phyloP scores from a whole-genome alignment of 768 basidiomycete genomes.

The Termitomyces sp. region DNA sequence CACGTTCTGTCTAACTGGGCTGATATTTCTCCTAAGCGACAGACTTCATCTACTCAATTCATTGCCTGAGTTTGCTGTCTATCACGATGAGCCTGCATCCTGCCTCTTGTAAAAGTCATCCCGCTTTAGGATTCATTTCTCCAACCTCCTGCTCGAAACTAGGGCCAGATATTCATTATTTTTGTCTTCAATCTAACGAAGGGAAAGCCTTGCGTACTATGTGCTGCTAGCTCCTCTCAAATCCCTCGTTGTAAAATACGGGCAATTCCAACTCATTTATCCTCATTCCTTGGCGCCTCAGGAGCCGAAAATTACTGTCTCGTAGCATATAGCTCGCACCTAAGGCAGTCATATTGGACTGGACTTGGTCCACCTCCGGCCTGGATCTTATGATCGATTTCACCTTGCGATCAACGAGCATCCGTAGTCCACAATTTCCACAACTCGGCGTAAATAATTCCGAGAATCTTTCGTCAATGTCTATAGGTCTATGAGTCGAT shows the following conservation, averaged over 20 bases:
- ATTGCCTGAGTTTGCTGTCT: neutral
- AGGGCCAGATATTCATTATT: neutral
- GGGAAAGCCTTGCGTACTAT: neutral
- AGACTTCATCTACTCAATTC: neutral
- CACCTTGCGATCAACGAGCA: neutral
- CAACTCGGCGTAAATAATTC: neutral
- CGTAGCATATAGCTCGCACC: neutral
- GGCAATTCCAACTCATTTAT: neutral
- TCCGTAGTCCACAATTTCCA: neutral
- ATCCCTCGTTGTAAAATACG: neutral
- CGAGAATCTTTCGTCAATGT: neutral
- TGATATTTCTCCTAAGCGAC: neutral
- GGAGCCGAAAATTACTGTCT: neutral
- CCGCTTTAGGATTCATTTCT: neutral
- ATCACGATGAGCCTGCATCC: neutral
- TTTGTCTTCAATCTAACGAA: neutral
- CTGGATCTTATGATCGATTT: neutral
- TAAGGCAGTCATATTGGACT: neutral
- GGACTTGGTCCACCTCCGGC: neutral
- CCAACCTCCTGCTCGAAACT: neutral
- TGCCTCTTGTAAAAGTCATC: constrained; percentile 12
- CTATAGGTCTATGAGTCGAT: neutral
- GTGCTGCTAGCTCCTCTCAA: too few relatives aligned
- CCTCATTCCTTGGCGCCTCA: neutral
- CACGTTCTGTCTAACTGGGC: neutral